These are phyloP conservation scores for Ilex asprella DNA, from an alignment of 257 asterid genomes.

Conservation along the genomic window DNA sequence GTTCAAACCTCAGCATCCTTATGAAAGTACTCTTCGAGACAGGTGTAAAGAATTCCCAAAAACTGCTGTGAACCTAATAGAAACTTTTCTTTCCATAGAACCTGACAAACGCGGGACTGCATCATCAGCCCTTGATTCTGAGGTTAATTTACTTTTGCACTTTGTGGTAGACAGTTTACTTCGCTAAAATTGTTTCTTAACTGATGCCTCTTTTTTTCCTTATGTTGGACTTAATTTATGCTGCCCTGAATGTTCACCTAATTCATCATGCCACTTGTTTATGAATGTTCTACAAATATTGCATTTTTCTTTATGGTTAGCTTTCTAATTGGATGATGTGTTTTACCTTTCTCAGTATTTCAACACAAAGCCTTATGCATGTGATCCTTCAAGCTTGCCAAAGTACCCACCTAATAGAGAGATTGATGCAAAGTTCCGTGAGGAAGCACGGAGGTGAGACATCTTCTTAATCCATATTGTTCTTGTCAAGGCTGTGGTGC, in stretches of 20 bases:
- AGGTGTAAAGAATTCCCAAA: constrained; percentile 80
- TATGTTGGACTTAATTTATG: too few species aligned
- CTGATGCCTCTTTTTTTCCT: neutral
- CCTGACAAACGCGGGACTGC: constrained; percentile 76
- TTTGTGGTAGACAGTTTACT: neutral
- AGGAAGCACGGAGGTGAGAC: constrained; percentile 57
- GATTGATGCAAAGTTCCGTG: constrained; percentile 89
- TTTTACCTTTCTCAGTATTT: constrained; percentile 49
- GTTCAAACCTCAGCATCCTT: constrained; percentile 88
- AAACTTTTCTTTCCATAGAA: constrained; percentile 64
- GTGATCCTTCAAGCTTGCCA: constrained; percentile 78
- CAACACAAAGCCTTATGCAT: constrained; percentile 58
- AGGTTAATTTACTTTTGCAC: constrained; percentile 27
- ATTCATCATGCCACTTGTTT: too few species aligned
- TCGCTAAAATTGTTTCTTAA: neutral
- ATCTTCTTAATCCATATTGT: neutral
- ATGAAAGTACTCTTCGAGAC: constrained; percentile 63
- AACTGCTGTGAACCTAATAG: constrained; percentile 56
- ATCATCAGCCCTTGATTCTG: constrained; percentile 56
- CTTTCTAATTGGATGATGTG: neutral
- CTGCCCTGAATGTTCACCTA: too few species aligned
- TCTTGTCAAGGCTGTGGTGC: neutral
- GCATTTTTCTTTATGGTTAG: neutral
- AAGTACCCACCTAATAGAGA: constrained; percentile 90
- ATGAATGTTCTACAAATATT: neutral